Conservation (phyloP, 2,329 filamentous ascomycete species). For the Sordariomycetes sp. region DNA sequence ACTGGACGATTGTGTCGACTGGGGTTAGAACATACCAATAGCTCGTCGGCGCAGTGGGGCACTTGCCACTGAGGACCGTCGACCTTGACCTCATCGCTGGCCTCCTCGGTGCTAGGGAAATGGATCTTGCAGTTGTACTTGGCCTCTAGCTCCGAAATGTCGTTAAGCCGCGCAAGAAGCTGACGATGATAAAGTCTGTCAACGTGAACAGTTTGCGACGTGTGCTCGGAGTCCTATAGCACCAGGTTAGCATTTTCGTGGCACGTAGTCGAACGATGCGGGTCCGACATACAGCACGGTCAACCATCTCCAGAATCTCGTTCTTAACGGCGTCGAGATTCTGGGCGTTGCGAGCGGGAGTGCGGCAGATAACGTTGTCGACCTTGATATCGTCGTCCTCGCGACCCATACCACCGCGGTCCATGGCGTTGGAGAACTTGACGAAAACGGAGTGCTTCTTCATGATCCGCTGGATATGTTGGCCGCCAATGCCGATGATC, state of each 20-base stretch:
- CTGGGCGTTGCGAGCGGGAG: conserved; percentile 90
- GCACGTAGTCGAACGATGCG: neutral
- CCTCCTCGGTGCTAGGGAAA: conserved; percentile 94
- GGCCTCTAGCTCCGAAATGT: conserved; percentile 92
- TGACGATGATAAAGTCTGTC: conserved; percentile 93
- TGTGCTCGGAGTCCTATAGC: conserved; percentile 79
- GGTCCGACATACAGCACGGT: conserved; percentile 53
- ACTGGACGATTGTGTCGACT: conserved; percentile 11
- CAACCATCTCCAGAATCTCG: conserved; percentile 99
- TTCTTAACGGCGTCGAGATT: conserved; percentile 95
- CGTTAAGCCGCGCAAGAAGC: conserved; percentile 72
- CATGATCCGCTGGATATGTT: conserved; percentile 99
- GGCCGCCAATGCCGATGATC: conserved; percentile 95
- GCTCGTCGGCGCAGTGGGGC: conserved; percentile 88
- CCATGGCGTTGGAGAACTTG: conserved; percentile 99
- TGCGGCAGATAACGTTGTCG: conserved; percentile 97
- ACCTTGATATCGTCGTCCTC: conserved; percentile 98
- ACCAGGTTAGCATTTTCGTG: conserved; percentile 4
- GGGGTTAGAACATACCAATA: conserved; percentile 47
- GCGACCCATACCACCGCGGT: conserved; percentile 80
- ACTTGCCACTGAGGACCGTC: conserved; percentile 98
- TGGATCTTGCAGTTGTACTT: conserved; percentile 99
- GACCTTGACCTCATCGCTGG: conserved; percentile 89
- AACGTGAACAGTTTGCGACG: conserved; percentile 83
- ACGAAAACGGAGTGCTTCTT: conserved; percentile 99